phyloP scores from a whole-genome alignment of 495 filamentous ascomycete genomes.

The Penicillium macrosclerotiorum region DNA sequence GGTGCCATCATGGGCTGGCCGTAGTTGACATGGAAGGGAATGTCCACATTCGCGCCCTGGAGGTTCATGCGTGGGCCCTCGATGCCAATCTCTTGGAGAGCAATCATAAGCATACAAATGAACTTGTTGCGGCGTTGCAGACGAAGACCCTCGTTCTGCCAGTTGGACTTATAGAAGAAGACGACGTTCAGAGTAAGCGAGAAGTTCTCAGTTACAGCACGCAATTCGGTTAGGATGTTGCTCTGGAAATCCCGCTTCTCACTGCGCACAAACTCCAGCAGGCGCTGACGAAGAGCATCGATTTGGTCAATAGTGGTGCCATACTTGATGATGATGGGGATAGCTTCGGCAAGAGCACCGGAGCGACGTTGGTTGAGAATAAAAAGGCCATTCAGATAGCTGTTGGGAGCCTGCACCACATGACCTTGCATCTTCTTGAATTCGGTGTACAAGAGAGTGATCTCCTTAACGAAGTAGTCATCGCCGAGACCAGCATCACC shows the following conservation, averaged over 20 bases:
- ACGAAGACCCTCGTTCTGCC: conserved; percentile 91
- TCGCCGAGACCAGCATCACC: conserved; percentile 74
- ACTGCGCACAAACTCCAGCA: conserved; percentile 77
- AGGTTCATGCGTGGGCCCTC: conserved; percentile 79
- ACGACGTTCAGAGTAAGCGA: conserved; percentile 86
- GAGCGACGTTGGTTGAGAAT: conserved; percentile 93
- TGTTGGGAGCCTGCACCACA: conserved; percentile 94
- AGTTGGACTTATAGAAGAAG: conserved; percentile 96
- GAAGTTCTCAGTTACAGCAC: conserved; percentile 62
- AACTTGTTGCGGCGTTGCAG: conserved; percentile 92
- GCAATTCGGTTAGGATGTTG: conserved; percentile 87
- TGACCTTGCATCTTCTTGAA: conserved; percentile 99
- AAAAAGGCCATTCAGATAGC: conserved; percentile 86
- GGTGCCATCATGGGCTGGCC: conserved; percentile 21
- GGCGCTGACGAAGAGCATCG: conserved; percentile 74
- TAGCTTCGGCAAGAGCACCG: conserved; percentile 82
- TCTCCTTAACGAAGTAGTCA: conserved; percentile 95
- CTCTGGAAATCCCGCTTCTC: conserved; percentile 92
- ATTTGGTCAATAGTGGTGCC: conserved; percentile 87
- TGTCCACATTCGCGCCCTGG: conserved; percentile 61
- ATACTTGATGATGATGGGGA: conserved; percentile 82
- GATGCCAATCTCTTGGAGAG: conserved; percentile 81
- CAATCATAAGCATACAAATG: conserved; percentile 87
- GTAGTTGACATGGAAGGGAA: conserved; percentile 58
- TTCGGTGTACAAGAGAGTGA: conserved; percentile 92